Conservation (phyloP, 305 asterid genomes). For the Caryopteris hybrid region DNA sequence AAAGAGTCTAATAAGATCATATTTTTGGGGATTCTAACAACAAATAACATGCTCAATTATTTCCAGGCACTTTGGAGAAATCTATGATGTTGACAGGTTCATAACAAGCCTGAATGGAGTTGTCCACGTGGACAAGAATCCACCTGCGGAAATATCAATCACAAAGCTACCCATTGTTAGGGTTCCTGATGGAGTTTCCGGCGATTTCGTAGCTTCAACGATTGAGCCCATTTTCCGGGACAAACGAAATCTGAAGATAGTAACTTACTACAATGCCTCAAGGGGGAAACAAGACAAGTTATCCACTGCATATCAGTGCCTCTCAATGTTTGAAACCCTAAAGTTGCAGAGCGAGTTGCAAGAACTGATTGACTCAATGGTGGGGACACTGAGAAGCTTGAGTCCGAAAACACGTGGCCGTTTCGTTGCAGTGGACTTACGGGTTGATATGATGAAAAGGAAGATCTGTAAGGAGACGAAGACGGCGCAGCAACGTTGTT, state of each 20-base stretch:
- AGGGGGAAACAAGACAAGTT: not conserved
- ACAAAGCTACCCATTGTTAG: slow-evolving; percentile 25
- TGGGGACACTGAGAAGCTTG: slow-evolving; percentile 46
- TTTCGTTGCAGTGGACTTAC: slow-evolving; percentile 54
- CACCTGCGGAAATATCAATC: slow-evolving; percentile 24
- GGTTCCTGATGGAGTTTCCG: slow-evolving; percentile 39
- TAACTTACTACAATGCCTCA: slow-evolving; percentile 33
- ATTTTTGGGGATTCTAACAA: not conserved
- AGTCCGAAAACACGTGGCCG: slow-evolving; percentile 39
- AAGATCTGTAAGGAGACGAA: slow-evolving; percentile 9
- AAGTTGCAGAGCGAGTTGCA: slow-evolving; percentile 25
- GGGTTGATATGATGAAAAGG: slow-evolving; percentile 22
- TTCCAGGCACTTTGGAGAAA: slow-evolving; percentile 54
- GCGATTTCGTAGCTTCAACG: slow-evolving; percentile 31
- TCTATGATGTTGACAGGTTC: slow-evolving; percentile 50
- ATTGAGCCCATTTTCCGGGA: slow-evolving; percentile 44
- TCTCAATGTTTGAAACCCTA: slow-evolving; percentile 53
- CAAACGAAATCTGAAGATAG: slow-evolving; percentile 38
- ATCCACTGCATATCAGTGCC: slow-evolving; percentile 35
- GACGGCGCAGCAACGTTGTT: no score
- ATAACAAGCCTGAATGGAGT: slow-evolving; percentile 43
- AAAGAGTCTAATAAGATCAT: no score
- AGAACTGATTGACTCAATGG: slow-evolving; percentile 39
- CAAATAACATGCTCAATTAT: not conserved
- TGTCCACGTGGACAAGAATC: slow-evolving; percentile 33